Evolutionary conservation across 2,329 filamentous ascomycete species (phyloP).

Genomic region (Aureobasidium sp.): DNA sequence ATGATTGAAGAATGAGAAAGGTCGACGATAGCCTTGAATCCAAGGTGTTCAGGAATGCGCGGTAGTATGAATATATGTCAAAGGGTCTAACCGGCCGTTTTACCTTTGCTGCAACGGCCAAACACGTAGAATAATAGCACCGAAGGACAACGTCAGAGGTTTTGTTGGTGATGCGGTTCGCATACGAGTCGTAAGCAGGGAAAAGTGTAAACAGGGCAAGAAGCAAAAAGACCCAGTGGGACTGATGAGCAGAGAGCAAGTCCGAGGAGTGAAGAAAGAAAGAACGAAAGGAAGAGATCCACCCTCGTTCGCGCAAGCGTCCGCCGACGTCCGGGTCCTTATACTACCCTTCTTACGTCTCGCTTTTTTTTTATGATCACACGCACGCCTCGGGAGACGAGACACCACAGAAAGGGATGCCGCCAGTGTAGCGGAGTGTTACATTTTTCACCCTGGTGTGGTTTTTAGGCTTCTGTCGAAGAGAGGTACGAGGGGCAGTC

Average conservation of each 20-base stretch:
- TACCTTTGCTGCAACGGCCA: constrained; percentile 1
- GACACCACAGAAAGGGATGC: not conserved
- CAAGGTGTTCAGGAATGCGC: not conserved
- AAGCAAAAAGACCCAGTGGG: no score
- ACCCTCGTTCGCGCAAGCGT: constrained; percentile 1
- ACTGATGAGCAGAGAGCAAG: no score
- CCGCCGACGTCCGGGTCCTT: constrained; percentile 4
- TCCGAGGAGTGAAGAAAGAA: no score
- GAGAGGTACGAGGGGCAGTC: not conserved
- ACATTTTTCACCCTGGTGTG: not conserved
- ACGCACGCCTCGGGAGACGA: not conserved
- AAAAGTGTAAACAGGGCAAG: not conserved
- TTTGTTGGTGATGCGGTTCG: not conserved
- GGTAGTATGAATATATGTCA: not conserved
- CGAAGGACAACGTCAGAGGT: constrained; percentile 9
- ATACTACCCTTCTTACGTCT: not conserved
- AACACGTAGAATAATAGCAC: constrained; percentile 3
- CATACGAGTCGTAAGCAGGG: not conserved
- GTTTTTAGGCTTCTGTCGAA: constrained; percentile 10
- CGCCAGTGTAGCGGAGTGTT: not conserved
- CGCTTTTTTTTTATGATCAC: not conserved
- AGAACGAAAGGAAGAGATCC: not conserved
- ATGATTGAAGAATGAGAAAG: not conserved
- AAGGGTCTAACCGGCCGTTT: not conserved
- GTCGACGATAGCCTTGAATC: not conserved